Conservation (phyloP, 2,329 filamentous ascomycete species). For the Taxawa tesnikishii region DNA sequence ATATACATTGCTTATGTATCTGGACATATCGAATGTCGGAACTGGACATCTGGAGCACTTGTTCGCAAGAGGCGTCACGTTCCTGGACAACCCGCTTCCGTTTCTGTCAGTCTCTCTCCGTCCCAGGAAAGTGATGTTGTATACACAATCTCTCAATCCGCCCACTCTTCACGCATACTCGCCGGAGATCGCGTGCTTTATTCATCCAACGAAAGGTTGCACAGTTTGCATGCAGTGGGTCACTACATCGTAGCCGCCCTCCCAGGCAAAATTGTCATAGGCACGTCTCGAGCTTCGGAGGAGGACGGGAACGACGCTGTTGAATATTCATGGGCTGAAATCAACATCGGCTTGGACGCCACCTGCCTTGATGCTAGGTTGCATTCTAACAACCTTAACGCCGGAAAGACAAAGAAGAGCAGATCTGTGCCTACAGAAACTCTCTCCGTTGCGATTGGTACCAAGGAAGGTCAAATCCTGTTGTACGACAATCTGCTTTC, state of each 20-base stretch:
- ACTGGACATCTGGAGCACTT: slow-evolving; percentile 38
- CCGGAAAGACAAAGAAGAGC: slow-evolving; percentile 17
- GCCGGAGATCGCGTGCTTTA: slow-evolving; percentile 24
- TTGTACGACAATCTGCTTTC: slow-evolving; percentile 48
- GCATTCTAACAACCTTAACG: slow-evolving; percentile 11
- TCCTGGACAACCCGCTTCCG: slow-evolving; percentile 7
- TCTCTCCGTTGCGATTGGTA: slow-evolving; percentile 69
- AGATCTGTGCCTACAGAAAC: slow-evolving; percentile 24
- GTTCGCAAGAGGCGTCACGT: slow-evolving; percentile 10
- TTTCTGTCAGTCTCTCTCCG: slow-evolving; percentile 14
- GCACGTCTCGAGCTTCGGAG: slow-evolving; percentile 30
- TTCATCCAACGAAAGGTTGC: slow-evolving; percentile 21
- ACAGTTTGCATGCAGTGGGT: slow-evolving; percentile 31
- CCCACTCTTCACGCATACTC: slow-evolving; percentile 25
- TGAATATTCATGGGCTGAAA: slow-evolving; percentile 38
- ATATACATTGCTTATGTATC: slow-evolving; percentile 41
- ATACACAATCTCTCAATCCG: slow-evolving; percentile 22
- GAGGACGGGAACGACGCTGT: slow-evolving; percentile 4
- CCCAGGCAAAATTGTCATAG: slow-evolving; percentile 47
- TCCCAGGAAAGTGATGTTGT: slow-evolving; percentile 21
- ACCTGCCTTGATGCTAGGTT: slow-evolving; percentile 52
- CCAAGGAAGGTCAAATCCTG: slow-evolving; percentile 63
- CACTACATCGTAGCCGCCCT: slow-evolving; percentile 46
- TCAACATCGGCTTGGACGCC: slow-evolving; percentile 48
- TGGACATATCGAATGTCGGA: slow-evolving; percentile 43